Evolutionary conservation across 192 early-diverging fungal species (phyloP), one percentile per base, ranked within the genome.

Genomic region (Obelidium mucronatum): DNA sequence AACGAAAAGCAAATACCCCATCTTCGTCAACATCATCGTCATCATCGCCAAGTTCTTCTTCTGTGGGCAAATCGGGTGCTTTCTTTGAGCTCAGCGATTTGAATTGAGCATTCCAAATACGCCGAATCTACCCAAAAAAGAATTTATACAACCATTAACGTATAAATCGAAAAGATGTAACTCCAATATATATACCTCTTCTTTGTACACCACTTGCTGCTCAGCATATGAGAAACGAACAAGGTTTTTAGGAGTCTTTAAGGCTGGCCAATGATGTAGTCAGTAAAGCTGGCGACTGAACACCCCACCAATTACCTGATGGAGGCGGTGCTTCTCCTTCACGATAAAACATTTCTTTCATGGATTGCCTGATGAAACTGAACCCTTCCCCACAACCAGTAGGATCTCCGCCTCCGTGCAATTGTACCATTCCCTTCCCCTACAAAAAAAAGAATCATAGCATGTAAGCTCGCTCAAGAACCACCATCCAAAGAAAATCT

Each of bases 341-440:
- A 26, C 94, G 85, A 76, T 97, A 84, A 73, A 98, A 97, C 64
- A 97, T 97, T 70, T 98, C 97, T 83, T 97, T 98, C 96, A 98
- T 98, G 17, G 93, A 94, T 28, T 94, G 93, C 34, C 96, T 90
- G 73, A 99, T 94, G 81, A 97, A 99, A 86, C 96, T 98, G 75
- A 99, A 98, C 8, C 95, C 97, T 75, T 98, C 96, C 55, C 95
- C 96, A 52, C 88, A 81, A 13, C 96, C 97, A 0, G 96, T 96
- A 4, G 97, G 97, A 82, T 99, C 97, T 62, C 96, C 97, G n/a
- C 92, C 92, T 24, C 97, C 97, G 76, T 94, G 93, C 11, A 99
- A 88, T 83, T 97, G 92, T 56, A 98, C 83, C 95, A 96, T 95
- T 13, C 94, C 94, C 79, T 99, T 99, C 54, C 93, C 93, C 79